Conservation (phyloP, 345 rosid genomes). For the Pistacia vera region DNA sequence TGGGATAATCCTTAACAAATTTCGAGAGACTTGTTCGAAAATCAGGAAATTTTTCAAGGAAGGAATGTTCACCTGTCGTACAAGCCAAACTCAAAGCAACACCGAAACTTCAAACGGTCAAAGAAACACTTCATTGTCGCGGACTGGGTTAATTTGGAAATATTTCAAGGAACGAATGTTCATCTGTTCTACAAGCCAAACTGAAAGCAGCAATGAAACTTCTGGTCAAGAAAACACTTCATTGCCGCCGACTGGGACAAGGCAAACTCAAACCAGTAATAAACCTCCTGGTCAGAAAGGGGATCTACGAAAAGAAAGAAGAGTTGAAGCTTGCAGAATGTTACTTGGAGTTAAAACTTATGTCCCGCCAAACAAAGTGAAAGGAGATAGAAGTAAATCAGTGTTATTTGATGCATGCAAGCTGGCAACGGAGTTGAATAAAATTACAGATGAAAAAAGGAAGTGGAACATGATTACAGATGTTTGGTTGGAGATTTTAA, state of each 20-base stretch:
- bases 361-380: not conserved
- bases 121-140: no score
- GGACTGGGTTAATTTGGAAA: no score
- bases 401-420: slow-evolving; percentile 19
- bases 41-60: not conserved
- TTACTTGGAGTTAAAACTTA: slow-evolving; percentile 14
- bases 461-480: slow-evolving; percentile 7
- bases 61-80: not conserved
- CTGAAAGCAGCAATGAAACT: no score
- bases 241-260: no score
- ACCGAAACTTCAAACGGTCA: no score
- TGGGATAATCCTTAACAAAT: no score
- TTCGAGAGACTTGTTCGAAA: no score
- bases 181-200: no score
- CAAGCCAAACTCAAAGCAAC: not conserved
- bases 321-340: not conserved
- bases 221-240: no score
- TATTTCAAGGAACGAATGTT: no score
- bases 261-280: no score
- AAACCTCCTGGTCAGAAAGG: no score
- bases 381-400: slow-evolving; percentile 22
- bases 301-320: not conserved
- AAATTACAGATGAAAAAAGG: not conserved
- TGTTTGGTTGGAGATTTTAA: slow-evolving; percentile 9
- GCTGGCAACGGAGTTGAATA: not conserved